phyloP scores from a whole-genome alignment of 2,329 filamentous ascomycete genomes.

The Diaporthe ilicicola region DNA sequence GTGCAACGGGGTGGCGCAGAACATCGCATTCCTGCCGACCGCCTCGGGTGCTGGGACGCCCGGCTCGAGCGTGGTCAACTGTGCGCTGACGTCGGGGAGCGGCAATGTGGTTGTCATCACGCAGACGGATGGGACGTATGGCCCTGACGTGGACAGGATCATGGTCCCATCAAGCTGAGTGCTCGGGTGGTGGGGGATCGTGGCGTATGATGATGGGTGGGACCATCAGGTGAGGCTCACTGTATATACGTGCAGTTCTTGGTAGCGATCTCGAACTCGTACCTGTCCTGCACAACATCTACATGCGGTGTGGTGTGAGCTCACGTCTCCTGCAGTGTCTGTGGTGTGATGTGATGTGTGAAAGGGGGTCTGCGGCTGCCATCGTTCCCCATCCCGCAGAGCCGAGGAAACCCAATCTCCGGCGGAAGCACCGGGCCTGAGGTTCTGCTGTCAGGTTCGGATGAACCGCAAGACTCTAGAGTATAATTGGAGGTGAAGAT shows the following conservation, averaged over 20 bases:
- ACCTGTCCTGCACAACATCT: background rate
- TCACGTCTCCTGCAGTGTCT: too few species aligned
- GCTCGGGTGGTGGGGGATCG: background rate
- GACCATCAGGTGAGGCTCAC: background rate
- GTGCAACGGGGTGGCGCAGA: constrained; percentile 60
- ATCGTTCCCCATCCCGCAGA: background rate
- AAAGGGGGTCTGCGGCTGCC: background rate
- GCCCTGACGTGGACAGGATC: constrained; percentile 62
- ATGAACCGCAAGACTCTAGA: background rate
- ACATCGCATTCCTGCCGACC: constrained; percentile 64
- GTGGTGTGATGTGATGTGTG: background rate
- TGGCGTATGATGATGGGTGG: background rate
- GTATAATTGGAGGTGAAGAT: background rate
- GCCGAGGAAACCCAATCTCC: background rate
- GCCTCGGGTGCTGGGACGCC: constrained; percentile 44
- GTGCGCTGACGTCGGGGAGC: constrained; percentile 54
- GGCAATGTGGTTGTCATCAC: constrained; percentile 59
- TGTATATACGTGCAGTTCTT: background rate
- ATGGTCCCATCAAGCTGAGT: constrained; percentile 54
- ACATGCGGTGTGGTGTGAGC: background rate
- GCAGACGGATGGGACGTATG: constrained; percentile 49
- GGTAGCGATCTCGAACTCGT: too few species aligned
- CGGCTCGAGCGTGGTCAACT: constrained; percentile 56
- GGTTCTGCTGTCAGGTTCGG: background rate
- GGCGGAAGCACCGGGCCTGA: background rate